Evolutionary conservation across 139 green algal species (phyloP), one percentile per base, ranked within the genome.

Genomic region (Tetraselmis striata): DNA sequence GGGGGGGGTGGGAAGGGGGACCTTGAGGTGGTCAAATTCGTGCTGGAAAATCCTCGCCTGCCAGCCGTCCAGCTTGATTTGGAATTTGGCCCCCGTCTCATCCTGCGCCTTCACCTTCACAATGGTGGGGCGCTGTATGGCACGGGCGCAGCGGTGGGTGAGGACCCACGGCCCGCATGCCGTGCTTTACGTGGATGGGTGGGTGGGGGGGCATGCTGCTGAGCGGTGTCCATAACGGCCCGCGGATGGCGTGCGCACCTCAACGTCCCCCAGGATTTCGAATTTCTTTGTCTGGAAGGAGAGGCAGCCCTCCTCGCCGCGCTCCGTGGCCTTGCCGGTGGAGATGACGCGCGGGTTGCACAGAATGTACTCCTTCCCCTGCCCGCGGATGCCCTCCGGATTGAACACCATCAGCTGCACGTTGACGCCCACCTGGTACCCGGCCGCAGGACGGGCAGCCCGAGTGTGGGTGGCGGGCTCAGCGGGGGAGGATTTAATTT

Each of bases 321-420:
- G 28, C 2, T 93, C 91, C 45, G 32, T 87, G 28, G 80, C 79
- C 58, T 93, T 91, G 59, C 85, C 87, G 26, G 59, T 82, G n/a
- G 85, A 92, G 23, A 97, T 74, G 45, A 98, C 93, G 29, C 83
- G 85, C 0, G 97, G 97, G 87, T 99, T 99, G n/a, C 97, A 92
- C 67, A 99, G 88, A 11, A 99, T 90, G 18, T 90, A 85, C 87
- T 99, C 94, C 32, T 90, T 84, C 74, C 88, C 82, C 85, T 88
- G 83, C 81, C 87, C 89, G 27, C 77, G 28, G 26, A 28, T 0
- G 45, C 85, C 32, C 59, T 84, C 77, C 24, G 94, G 92, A 84
- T 99, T 99, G 87, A 97, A 99, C 59, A 99, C 96, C 97, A 99
- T 99, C 27, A 99, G 85, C 32, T 92, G 92, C 25, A 98, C 85